Base-by-base conservation (phyloP, 345 rosid genomes). In the Excoecaria cochinchinensis region DNA sequence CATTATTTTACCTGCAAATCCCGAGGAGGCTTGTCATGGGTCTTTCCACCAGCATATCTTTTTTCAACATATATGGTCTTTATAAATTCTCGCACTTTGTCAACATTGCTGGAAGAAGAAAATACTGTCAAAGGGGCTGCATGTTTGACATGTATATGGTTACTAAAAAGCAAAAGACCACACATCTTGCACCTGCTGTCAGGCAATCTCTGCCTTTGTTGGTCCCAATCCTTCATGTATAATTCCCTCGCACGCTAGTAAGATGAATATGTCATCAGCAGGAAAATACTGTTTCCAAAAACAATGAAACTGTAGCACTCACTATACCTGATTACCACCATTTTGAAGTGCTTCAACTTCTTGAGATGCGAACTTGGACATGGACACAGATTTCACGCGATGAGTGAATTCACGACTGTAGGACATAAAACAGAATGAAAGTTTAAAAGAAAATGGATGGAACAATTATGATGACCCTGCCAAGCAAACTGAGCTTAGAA, bases 321-420 rank as follows among this genome's bases (percentile, higher is more conserved):
- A n/a, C 68, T 21, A 21, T 83, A 95, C 98, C 98, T 95, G 98
- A 89, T 95, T 95, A 66, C 99, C 98, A 74, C 99, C 99, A 77
- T 80, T 89, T 81, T 95, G 98, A 84, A 95, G 98, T 46, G 90
- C 90, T 81, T 93, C 97, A 79, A 95, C 99, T 86, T 95, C 98
- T 85, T 93, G 91, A 64, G 92, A 88, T 75, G 93, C 89, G 84
- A 95, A 95, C 82, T 89, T 95, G 8, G 99, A 87, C 98, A 95
- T 93, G 44, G 99, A 95, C 75, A 95, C 98, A 44, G 98, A 93
- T 86, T 95, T 95, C 75, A 95, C 98, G 11, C 99, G 98, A 76
- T 93, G 98, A 74, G 99, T 91, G 67, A 93, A 95, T 82, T 95
- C 99, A 22, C 99, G 99, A 82, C 99, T 95, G 92, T 71, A 75